phyloP scores from a whole-genome alignment of 768 basidiomycete genomes.

The Myochromella boudieri region DNA sequence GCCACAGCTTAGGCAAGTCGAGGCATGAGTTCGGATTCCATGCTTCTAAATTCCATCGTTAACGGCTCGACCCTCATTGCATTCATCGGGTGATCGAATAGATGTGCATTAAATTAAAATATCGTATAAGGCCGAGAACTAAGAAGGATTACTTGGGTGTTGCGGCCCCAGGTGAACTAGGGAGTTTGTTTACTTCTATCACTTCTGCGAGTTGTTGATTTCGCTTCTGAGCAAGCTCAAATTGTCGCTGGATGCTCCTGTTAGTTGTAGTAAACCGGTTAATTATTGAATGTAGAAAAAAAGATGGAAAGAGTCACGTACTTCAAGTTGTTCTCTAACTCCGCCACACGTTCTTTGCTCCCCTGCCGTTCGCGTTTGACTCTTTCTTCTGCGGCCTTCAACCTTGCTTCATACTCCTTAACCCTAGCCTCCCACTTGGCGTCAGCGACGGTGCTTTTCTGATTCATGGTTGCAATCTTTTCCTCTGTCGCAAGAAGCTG shows the following conservation, averaged over 20 bases:
- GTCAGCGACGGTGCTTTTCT: conserved; percentile 72
- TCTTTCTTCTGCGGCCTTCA: conserved; percentile 86
- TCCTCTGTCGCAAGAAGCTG: conserved; percentile 85
- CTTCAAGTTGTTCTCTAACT: conserved; percentile 74
- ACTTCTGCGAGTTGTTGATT: conserved; percentile 60
- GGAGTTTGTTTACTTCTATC: conserved; percentile 37
- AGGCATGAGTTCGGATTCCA: no score
- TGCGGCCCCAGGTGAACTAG: conserved; percentile 7
- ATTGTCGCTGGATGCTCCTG: conserved; percentile 75
- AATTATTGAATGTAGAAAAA: conserved; percentile 3
- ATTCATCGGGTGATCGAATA: no score
- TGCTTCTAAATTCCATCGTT: no score
- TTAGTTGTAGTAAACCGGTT: background rate
- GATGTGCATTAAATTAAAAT: no score
- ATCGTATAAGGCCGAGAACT: no score
- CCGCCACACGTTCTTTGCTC: conserved; percentile 78
- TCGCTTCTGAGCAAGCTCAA: conserved; percentile 78
- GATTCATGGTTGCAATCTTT: conserved; percentile 71
- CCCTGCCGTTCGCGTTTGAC: conserved; percentile 94
- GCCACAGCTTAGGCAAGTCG: no score
- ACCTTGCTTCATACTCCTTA: conserved; percentile 81
- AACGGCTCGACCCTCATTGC: no score
- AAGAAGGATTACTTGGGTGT: conserved; percentile 10
- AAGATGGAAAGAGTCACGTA: conserved; percentile 27
- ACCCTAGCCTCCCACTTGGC: conserved; percentile 95